Conservation (phyloP, 306 rosid species). For the Begonia peltatifolia region DNA sequence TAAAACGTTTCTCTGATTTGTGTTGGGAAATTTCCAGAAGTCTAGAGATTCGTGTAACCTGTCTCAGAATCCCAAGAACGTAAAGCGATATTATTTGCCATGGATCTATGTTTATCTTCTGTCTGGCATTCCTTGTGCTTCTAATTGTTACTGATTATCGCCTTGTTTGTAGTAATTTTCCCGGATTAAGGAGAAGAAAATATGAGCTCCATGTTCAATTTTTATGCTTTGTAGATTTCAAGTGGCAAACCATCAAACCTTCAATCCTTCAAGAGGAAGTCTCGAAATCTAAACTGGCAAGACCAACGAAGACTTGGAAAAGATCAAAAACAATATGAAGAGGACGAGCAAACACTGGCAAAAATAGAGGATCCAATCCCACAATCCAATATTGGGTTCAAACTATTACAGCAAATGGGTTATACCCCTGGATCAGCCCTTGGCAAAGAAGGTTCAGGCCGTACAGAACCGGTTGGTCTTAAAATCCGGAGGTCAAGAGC, state of each 20-base stretch:
- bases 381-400: slow-evolving; percentile 80
- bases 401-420: slow-evolving; percentile 83
- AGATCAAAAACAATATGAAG: slow-evolving; percentile 56
- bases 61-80: background rate
- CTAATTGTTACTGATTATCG: background rate
- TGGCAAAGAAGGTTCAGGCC: slow-evolving; percentile 69
- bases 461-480: slow-evolving; percentile 65
- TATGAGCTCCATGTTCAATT: background rate
- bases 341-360: slow-evolving; percentile 71
- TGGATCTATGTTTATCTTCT: background rate
- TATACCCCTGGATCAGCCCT: slow-evolving; percentile 70
- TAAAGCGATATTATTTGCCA: background rate
- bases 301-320: slow-evolving; percentile 53
- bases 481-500: slow-evolving; percentile 79
- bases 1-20: no score
- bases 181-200: background rate
- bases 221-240: slow-evolving; percentile 20
- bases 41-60: no score
- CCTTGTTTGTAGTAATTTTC: background rate
- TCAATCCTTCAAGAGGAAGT: slow-evolving; percentile 35
- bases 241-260: slow-evolving; percentile 15
- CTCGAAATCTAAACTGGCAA: slow-evolving; percentile 53
- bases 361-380: slow-evolving; percentile 77
- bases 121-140: background rate
- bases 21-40: no score